Evolutionary conservation across 768 basidiomycete species (phyloP).

Genomic region (Mycena leptocephala): DNA sequence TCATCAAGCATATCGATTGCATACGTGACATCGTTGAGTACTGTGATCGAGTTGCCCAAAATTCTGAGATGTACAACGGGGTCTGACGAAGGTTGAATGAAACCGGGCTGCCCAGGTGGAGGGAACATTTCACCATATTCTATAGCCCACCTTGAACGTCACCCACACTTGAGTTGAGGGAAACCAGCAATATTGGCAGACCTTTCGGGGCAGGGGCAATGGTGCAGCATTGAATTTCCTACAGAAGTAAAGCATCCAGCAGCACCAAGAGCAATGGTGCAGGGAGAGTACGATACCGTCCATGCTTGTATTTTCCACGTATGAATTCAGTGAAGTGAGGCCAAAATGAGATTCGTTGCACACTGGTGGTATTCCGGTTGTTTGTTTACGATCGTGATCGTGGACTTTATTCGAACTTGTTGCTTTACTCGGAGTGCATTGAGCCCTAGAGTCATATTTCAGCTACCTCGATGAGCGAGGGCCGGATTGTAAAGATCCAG

Average conservation of each 20-base stretch:
- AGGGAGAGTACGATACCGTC: too few relatives aligned
- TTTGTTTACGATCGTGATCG: too few relatives aligned
- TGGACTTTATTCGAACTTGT: too few relatives aligned
- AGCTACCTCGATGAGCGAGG: too few relatives aligned
- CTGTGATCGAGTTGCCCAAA: constrained; percentile 45
- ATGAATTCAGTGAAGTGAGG: too few relatives aligned
- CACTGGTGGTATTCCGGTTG: too few relatives aligned
- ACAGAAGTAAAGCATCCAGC: background rate
- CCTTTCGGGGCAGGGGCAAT: background rate
- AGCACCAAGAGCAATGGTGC: background rate
- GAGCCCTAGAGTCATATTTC: too few relatives aligned
- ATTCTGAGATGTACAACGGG: constrained; percentile 42
- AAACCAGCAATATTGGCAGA: background rate
- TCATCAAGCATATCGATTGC: constrained; percentile 52
- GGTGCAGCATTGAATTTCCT: background rate
- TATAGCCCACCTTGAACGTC: constrained; percentile 4
- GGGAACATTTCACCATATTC: background rate
- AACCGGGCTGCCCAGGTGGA: background rate
- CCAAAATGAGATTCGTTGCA: too few relatives aligned
- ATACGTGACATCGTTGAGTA: constrained; percentile 45
- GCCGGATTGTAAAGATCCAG: too few relatives aligned
- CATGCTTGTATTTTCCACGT: too few relatives aligned
- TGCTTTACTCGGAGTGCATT: too few relatives aligned
- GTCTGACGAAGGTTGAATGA: background rate
- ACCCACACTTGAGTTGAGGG: background rate